Conservation (phyloP, 163 green algal species). For the Volvox carteri region DNA sequence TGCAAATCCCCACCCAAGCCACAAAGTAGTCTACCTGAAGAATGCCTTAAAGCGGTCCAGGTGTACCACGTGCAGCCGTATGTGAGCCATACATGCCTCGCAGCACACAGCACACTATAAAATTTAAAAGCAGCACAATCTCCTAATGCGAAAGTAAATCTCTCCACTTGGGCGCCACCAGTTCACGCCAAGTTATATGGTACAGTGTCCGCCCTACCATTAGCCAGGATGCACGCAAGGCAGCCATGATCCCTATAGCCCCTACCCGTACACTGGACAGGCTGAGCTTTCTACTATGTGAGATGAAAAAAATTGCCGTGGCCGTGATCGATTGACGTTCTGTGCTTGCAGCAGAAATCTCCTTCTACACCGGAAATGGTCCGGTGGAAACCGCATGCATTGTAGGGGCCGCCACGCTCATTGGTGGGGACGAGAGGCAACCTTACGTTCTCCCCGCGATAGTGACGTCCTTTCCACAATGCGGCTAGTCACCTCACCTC, state of each 20-base stretch:
- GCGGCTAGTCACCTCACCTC: not conserved
- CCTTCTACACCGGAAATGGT: constrained; percentile 1
- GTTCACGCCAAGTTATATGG: no score
- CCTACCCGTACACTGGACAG: not conserved
- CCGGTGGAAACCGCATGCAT: not conserved
- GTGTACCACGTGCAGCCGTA: not conserved
- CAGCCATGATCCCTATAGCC: not conserved
- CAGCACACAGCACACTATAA: not conserved
- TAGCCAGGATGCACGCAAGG: no score
- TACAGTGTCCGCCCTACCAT: no score
- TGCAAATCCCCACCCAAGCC: not conserved
- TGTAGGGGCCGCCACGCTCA: not conserved
- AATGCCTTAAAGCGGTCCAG: not conserved
- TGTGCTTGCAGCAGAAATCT: not conserved
- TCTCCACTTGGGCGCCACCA: not conserved
- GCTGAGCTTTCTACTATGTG: no score
- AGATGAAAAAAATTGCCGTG: constrained; percentile 1
- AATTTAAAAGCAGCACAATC: not conserved
- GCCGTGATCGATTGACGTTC: not conserved
- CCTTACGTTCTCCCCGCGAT: not conserved
- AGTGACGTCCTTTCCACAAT: not conserved
- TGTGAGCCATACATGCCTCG: not conserved
- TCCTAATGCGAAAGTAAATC: not conserved
- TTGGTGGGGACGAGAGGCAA: not conserved
- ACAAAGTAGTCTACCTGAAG: not conserved